These are phyloP conservation scores for Acaromyces ingoldii DNA, from an alignment of 1,284 basidiomycete species.

Conservation along the genomic window DNA sequence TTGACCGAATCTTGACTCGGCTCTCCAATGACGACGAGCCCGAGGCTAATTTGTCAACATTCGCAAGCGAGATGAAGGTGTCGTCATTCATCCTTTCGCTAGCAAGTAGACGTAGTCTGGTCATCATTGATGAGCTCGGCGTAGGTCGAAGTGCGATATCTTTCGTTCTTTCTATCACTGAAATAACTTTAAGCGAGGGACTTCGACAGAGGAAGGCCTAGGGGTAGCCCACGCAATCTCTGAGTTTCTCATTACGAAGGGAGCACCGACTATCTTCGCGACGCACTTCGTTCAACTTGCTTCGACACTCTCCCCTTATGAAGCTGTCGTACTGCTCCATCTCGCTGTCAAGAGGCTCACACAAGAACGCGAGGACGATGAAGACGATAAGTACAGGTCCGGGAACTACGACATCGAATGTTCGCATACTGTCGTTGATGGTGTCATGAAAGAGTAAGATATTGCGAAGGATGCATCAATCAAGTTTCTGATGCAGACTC, in stretches of 20 bases:
- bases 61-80: conserved; percentile 34
- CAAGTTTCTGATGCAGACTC: not conserved
- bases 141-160: not conserved
- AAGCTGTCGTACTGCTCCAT: conserved; percentile 18
- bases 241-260: conserved; percentile 66
- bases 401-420: conserved; percentile 12
- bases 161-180: not conserved
- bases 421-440: too few relatives aligned
- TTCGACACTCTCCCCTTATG: conserved; percentile 16
- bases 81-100: conserved; percentile 58
- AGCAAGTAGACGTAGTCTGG: conserved; percentile 59
- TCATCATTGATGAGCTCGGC: conserved; percentile 86
- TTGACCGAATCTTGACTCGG: conserved; percentile 72
- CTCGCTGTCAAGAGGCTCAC: not conserved
- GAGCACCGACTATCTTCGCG: conserved; percentile 83
- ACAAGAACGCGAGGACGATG: conserved; percentile 21
- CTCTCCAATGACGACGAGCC: conserved; percentile 76
- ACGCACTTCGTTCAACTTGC: conserved; percentile 60
- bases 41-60: conserved; percentile 54
- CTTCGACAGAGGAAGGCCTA: conserved; percentile 76
- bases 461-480: not conserved
- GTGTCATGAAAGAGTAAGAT: not conserved
- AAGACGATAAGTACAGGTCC: too few relatives aligned
- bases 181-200: conserved; percentile 59
- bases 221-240: conserved; percentile 89